These are phyloP conservation scores for Colletotrichum sp. DNA, from an alignment of 2,329 filamentous ascomycete species.

Conservation along the genomic window DNA sequence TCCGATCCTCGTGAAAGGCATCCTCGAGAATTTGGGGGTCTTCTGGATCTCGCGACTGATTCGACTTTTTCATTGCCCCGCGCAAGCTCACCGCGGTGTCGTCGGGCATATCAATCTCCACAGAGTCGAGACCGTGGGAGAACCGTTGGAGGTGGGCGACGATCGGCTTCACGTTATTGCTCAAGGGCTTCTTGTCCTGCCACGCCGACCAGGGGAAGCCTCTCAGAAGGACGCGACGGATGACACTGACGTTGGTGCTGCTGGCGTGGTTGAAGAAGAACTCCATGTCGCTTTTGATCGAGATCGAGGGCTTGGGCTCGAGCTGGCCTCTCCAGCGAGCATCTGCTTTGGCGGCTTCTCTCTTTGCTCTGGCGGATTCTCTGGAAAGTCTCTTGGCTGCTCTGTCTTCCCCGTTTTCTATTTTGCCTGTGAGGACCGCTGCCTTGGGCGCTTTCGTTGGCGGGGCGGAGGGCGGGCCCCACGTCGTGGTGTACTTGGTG, in stretches of 20 bases:
- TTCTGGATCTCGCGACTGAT: background rate
- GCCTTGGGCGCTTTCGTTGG: background rate
- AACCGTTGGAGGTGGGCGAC: background rate
- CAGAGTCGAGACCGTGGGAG: background rate
- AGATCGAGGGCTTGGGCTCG: background rate
- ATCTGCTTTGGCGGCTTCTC: background rate
- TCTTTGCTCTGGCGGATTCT: background rate
- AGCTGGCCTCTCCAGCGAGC: background rate
- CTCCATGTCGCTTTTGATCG: background rate
- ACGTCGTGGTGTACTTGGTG: background rate
- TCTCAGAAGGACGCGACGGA: background rate
- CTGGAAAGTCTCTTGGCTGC: fast-evolving
- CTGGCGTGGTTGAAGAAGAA: background rate
- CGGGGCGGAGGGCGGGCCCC: background rate
- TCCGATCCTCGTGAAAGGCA: background rate
- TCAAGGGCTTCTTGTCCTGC: background rate
- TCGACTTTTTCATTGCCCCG: background rate
- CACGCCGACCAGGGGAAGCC: background rate
- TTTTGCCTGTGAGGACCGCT: background rate
- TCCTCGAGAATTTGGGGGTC: background rate
- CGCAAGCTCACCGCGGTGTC: background rate
- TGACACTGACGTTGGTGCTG: background rate
- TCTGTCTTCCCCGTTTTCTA: fast-evolving
- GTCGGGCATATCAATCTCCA: background rate
- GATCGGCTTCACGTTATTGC: background rate